Percentiles rank a stretch among this genome's conserved stretches.
Evolutionary conservation across 768 basidiomycete species (phyloP).

Genomic region (Tephrocybe sp.): DNA sequence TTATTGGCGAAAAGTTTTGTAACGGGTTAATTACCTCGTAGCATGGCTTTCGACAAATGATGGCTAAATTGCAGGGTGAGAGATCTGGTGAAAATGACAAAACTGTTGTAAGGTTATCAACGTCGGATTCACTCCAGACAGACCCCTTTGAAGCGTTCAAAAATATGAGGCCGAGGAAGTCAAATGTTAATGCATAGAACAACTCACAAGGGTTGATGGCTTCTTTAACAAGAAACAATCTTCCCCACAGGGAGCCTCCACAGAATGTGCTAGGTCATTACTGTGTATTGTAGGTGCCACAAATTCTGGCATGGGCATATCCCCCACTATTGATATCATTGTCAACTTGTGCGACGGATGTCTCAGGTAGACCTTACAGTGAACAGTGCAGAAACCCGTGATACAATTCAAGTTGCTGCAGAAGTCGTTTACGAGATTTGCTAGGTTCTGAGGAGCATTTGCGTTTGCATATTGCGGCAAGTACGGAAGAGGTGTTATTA

Average conservation of each 20-base stretch:
- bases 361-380: constrained; percentile 33
- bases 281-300: constrained; percentile 23
- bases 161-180: not conserved
- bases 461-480: constrained; percentile 6
- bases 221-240: constrained; percentile 29
- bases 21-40: constrained; percentile 40
- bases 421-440: constrained; percentile 39
- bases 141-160: constrained; percentile 21
- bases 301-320: constrained; percentile 26
- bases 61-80: constrained; percentile 52
- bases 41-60: constrained; percentile 57
- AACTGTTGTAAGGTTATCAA: constrained; percentile 36
- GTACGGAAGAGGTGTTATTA: constrained; percentile 7
- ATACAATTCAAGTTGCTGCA: constrained; percentile 53
- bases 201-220: constrained; percentile 14
- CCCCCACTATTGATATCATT: constrained; percentile 20
- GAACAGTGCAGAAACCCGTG: constrained; percentile 46
- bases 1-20: not conserved
- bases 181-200: not conserved
- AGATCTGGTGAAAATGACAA: constrained; percentile 43
- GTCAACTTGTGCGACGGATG: not conserved
- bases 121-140: constrained; percentile 37
- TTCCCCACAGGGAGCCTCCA: constrained; percentile 26
- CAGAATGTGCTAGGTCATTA: constrained; percentile 14
- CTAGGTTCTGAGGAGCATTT: constrained; percentile 22